Base-by-base conservation (phyloP, 345 rosid genomes). In the Capsella bursapastoris region DNA sequence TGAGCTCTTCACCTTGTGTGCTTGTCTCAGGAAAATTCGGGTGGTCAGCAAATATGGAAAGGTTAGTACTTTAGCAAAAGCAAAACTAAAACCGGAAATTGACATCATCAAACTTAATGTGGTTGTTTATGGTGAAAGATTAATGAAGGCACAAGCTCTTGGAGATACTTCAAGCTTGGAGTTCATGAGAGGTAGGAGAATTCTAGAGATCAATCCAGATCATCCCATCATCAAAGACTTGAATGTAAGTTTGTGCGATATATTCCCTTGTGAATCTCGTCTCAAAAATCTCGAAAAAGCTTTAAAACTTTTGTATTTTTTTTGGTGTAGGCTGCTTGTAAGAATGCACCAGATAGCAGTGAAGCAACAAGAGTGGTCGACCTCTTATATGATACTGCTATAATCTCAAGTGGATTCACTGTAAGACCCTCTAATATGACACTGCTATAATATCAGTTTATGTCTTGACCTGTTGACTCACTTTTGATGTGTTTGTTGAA, bases 21-120 rank as follows among this genome's bases (percentile, higher is more conserved):
- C 98, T 96, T 74, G 99, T 96, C 65, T 92, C 97, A 53, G 98
- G 98, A 64, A 92, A 92, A 76, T 96, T 96, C 66, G 97, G 99
- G 12, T 96, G 99, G 99, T 96, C 97, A 18, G 98, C 98, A 43
- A 96, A 96, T 68, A 96, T 96, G 99, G 99, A 96, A 79, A 96
- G 99, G 96, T 94, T 61, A 45, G 85, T 64, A 60, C 57, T 32
- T 12, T 38, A 28, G 45, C 66, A 55, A n/a, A 75, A 47, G 51
- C 60, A n/a, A 4, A 57, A 28, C 8, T 15, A 10, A 58, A 49
- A 10, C 9, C 1, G 5, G 58, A 50, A 50, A 28, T 4, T 1
- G 0, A 2, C 72, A 38, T 40, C 11, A 49, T 9, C 6, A 16
- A 49, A 57, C 64, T 35, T 44, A 44, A 10, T 48, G 66, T 55